A percentile compares a stretch with the other conserved stretches of the same genome.
Conservation (phyloP, 129 eudicot genomes). For the sunflower (Helianthus annuus) region DNA sequence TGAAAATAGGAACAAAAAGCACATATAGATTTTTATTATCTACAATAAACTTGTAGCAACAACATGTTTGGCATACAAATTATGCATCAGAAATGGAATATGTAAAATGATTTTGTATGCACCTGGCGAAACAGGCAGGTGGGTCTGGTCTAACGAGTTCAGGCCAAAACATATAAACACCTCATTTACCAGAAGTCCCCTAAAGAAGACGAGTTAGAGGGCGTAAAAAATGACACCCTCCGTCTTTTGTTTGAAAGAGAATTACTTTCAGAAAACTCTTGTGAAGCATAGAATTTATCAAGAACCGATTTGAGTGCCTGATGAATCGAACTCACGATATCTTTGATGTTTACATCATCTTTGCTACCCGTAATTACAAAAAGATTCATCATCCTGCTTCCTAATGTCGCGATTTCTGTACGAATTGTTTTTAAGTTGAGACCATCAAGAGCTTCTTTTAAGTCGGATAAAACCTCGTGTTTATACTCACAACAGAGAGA, state of each 20-base stretch:
- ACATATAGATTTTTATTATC: constrained; percentile 13
- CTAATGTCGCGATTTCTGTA: constrained; percentile 76
- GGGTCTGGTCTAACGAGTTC: too few relatives aligned
- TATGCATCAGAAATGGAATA: constrained; percentile 21
- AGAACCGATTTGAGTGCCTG: constrained; percentile 73
- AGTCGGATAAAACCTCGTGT: constrained; percentile 65
- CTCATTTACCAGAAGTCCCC: constrained; percentile 61
- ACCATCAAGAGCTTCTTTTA: constrained; percentile 59
- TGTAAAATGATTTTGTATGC: constrained; percentile 24
- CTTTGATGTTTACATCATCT: constrained; percentile 43
- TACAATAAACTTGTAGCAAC: constrained; percentile 16
- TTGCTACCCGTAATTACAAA: constrained; percentile 54
- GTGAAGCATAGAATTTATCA: constrained; percentile 76
- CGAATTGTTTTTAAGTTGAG: constrained; percentile 57
- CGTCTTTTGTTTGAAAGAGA: constrained; percentile 61
- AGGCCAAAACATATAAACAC: constrained; percentile 29
- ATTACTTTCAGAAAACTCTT: constrained; percentile 55
- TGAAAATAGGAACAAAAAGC: neutral
- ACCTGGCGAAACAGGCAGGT: neutral
- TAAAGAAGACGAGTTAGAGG: constrained; percentile 54
- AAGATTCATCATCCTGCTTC: constrained; percentile 67
- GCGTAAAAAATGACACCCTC: constrained; percentile 56
- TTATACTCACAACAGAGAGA: constrained; percentile 74
- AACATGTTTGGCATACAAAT: constrained; percentile 21
- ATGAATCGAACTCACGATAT: constrained; percentile 45